Conservation (phyloP, 2,329 filamentous ascomycete species). For the Fusarium siculi region DNA sequence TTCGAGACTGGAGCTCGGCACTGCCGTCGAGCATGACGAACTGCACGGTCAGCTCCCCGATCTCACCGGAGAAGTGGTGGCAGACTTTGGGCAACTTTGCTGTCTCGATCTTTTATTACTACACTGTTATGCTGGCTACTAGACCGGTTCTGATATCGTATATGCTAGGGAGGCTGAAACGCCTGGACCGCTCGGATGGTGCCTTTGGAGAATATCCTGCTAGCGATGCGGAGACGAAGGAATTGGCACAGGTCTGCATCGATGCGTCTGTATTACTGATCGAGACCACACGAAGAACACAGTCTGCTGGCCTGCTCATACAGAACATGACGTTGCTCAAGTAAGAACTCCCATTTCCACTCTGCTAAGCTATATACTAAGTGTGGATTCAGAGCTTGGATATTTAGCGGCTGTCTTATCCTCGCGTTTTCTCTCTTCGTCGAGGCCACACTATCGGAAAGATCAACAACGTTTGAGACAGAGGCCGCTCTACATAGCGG, state of each 20-base stretch:
- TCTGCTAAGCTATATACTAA: neutral
- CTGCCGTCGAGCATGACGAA: neutral
- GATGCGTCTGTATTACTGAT: neutral
- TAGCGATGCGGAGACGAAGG: neutral
- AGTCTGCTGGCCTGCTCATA: neutral
- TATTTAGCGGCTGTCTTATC: neutral
- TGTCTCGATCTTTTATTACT: neutral
- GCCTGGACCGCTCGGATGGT: neutral
- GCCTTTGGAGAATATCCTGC: neutral
- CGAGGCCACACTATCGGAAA: neutral
- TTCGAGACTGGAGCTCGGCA: neutral
- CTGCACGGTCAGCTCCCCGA: neutral
- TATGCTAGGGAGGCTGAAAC: neutral
- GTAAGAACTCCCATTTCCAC: accelerated
- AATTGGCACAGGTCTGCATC: neutral
- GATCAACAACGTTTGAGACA: neutral
- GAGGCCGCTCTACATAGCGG: neutral
- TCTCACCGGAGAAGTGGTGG: neutral
- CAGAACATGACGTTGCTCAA: neutral
- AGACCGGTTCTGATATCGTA: neutral
- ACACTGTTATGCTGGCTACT: neutral
- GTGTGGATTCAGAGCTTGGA: neutral
- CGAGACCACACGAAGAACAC: neutral
- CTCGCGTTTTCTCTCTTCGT: neutral
- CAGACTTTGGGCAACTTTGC: neutral